These are phyloP conservation scores for Neurospora tetrasperma DNA, from an alignment of 495 filamentous ascomycete genomes.

Conservation along the genomic window DNA sequence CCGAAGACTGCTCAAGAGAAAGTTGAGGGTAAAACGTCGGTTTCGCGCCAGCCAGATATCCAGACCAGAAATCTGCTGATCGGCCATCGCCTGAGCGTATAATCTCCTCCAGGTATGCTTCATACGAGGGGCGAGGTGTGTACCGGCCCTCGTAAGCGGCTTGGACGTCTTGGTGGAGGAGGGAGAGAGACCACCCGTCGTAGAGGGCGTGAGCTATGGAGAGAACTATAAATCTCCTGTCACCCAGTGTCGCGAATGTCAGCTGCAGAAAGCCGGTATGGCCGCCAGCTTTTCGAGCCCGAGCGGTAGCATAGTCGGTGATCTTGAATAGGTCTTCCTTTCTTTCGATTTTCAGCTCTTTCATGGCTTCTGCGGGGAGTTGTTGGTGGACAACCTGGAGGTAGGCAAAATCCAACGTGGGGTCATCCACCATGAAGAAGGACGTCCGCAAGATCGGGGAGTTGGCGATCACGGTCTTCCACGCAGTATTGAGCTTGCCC, in stretches of 20 bases:
- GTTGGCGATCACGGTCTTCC: conserved; percentile 43
- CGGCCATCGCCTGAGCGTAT: conserved; percentile 25
- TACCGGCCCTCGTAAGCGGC: conserved; percentile 42
- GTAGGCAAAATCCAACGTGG: conserved; percentile 43
- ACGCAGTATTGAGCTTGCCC: conserved; percentile 45
- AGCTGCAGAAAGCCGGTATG: conserved; percentile 34
- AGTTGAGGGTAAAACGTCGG: conserved; percentile 16
- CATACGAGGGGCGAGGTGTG: conserved; percentile 32
- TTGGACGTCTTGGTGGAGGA: conserved; percentile 56
- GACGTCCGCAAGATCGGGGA: conserved; percentile 65
- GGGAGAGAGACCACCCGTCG: conserved; percentile 61
- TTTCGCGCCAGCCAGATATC: conserved; percentile 41
- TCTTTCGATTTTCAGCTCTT: conserved; percentile 9
- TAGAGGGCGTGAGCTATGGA: conserved; percentile 74
- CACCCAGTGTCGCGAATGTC: conserved; percentile 22
- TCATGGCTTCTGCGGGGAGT: conserved; percentile 1
- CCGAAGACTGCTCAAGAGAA: conserved; percentile 10
- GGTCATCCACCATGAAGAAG: conserved; percentile 54
- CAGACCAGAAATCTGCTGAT: conserved; percentile 49
- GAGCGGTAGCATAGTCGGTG: conserved; percentile 18
- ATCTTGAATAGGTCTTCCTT: conserved; percentile 17
- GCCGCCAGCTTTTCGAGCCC: conserved; percentile 17
- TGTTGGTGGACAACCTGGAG: conserved; percentile 51
- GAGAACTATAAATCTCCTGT: conserved; percentile 43
- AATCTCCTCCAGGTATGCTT: conserved; percentile 37